These are phyloP conservation scores for Pythium angustatum DNA, from an alignment of 352 stramenopile species.

Conservation along the genomic window DNA sequence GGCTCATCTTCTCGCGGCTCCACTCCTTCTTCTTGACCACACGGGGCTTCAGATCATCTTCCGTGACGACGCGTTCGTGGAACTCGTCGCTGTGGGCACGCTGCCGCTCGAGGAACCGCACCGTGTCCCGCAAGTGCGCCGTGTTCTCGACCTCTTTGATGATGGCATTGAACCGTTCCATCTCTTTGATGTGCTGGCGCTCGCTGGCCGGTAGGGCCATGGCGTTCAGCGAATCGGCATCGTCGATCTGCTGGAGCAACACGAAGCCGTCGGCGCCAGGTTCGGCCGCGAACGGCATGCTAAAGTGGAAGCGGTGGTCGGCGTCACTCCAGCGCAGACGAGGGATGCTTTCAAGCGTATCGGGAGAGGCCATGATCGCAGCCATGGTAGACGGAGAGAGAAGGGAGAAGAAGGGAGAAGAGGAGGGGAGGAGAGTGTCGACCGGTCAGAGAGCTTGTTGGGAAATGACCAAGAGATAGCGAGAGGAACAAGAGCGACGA, in stretches of 20 bases:
- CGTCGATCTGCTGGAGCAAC: conserved; percentile 68
- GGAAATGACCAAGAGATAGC: conserved; percentile 12
- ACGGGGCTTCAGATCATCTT: conserved; percentile 52
- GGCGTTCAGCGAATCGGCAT: conserved; percentile 46
- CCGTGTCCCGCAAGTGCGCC: conserved; percentile 57
- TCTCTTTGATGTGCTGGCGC: conserved; percentile 64
- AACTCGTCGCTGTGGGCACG: conserved; percentile 64
- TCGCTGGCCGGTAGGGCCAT: conserved; percentile 49
- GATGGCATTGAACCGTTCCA: conserved; percentile 72
- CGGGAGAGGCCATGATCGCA: conserved; percentile 49
- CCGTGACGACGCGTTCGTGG: conserved; percentile 51
- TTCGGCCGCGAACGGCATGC: conserved; percentile 59
- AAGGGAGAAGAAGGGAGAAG: neutral
- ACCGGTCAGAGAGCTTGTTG: neutral
- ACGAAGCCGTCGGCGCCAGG: conserved; percentile 65
- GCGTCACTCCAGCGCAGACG: conserved; percentile 66
- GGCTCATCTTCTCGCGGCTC: conserved; percentile 39
- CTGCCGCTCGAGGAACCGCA: conserved; percentile 62
- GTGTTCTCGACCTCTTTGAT: conserved; percentile 75
- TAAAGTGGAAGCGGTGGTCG: conserved; percentile 84
- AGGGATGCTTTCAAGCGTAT: conserved; percentile 62
- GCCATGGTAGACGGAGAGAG: conserved; percentile 29
- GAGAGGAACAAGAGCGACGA: neutral
- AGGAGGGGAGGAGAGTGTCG: neutral
- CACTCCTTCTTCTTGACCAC: conserved; percentile 50